A percentile compares a stretch with the other conserved stretches of the same genome.
Conservation (phyloP, 31 red algal genomes). For the Porphyra umbilicalis region DNA sequence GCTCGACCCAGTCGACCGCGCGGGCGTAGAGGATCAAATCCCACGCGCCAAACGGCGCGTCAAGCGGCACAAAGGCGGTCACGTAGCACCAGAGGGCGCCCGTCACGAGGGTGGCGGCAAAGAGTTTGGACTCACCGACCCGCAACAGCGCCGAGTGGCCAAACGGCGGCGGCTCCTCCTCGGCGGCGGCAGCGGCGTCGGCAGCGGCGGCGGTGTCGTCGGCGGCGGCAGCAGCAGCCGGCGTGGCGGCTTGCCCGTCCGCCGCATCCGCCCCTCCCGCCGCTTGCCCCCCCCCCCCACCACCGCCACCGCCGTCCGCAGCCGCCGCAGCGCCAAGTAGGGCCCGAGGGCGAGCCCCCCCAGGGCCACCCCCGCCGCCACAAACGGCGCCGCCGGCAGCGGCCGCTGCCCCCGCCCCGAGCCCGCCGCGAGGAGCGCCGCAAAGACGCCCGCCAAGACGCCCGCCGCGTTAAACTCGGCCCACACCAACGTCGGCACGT, state of each 20-base stretch:
- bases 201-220: not conserved
- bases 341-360: not conserved
- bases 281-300: not conserved
- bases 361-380: not conserved
- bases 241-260: not conserved
- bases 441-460: not conserved
- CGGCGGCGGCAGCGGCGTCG: not conserved
- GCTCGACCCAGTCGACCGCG: not conserved
- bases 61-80: not conserved
- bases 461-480: not conserved
- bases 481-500: not conserved
- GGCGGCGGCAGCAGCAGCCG: not conserved
- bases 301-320: not conserved
- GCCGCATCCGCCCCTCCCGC: no score
- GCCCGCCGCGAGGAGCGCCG: not conserved
- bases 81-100: not conserved
- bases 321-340: not conserved
- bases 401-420: not conserved
- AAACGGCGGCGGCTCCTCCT: not conserved
- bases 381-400: not conserved
- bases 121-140: not conserved
- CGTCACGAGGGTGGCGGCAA: not conserved
- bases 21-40: not conserved
- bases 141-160: not conserved
- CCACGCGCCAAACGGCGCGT: not conserved